Percentiles rank a stretch among this genome's conserved stretches.
phyloP scores from a whole-genome alignment of 176 grass and related monocot genomes.

The Echinochloa phyllopogon region DNA sequence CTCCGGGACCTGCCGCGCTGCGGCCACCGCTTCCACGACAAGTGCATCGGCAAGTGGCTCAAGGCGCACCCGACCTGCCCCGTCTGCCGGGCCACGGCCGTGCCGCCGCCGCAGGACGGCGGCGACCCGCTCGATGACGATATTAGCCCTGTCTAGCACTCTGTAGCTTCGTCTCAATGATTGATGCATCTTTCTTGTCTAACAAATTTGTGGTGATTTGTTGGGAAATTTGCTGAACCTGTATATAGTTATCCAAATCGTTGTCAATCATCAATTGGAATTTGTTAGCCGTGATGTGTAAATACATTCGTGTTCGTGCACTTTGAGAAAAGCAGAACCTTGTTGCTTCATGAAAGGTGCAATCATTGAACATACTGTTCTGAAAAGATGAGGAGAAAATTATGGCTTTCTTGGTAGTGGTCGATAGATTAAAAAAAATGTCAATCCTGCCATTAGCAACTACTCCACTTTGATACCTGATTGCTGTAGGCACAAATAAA shows the following conservation, averaged over 20 bases:
- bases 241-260: conserved; percentile 10
- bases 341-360: background rate
- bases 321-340: background rate
- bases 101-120: conserved; percentile 2
- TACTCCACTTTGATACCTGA: background rate
- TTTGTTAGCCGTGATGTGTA: conserved; percentile 6
- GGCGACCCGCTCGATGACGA: conserved; percentile 31
- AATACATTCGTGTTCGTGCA: background rate
- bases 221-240: conserved; percentile 18
- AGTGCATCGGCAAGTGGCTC: conserved; percentile 81
- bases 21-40: conserved; percentile 66
- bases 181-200: conserved; percentile 14
- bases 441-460: background rate
- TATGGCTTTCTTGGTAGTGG: background rate
- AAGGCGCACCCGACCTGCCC: conserved; percentile 66
- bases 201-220: conserved; percentile 2
- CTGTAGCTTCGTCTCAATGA: background rate
- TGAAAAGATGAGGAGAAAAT: background rate
- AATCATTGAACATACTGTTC: background rate
- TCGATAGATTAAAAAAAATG: background rate
- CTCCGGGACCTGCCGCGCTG: conserved; percentile 62
- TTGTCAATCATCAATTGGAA: background rate
- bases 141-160: conserved; percentile 51
- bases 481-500: background rate
- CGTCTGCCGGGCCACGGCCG: conserved; percentile 57